Evolutionary conservation across 2,329 filamentous ascomycete genomes (phyloP), one percentile per base, ranked within the genome.

Genomic region (Xylariomycetidae sp.): DNA sequence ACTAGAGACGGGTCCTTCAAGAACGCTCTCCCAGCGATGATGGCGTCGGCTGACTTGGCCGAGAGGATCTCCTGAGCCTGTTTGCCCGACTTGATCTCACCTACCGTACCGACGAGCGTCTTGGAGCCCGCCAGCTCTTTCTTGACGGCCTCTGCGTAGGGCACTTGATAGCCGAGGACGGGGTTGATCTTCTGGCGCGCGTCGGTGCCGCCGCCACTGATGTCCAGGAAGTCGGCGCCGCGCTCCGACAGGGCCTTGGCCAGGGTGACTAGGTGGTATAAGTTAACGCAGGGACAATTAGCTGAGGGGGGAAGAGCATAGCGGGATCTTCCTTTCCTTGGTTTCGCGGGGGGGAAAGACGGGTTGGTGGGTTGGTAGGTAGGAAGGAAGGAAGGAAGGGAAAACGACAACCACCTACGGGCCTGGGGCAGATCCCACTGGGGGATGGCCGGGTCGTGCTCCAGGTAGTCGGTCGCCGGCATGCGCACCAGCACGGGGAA

Each of bases 381-480:
- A 23, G 20, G n/a, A n/a, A 8, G 20, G n/a, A 23, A 23, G n/a
- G 20, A n/a, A 23, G n/a, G n/a, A 23, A 23, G 20, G n/a, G 20
- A 23, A n/a, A 23, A 23, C 8, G n/a, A 23, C 8, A 23, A 23
- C 8, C 8, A 23, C 8, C n/a, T n/a, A n/a, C n/a, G n/a, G n/a
- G 27, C 79, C 34, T 90, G 71, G 12, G 77, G 70, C 3, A 76
- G 46, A 0, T 71, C 82, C 85, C 85, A 92, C 48, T 72, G 76
- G 44, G 79, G 72, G 9, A 67, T 61, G 14, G 67, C 56, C 1
- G 67, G 66, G 30, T 72, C 68, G 37, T 72, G 65, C 38, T 87
- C 79, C 0, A 89, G 68, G 81, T 82, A 88, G 50, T 90, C 85
- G 0, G 78, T 80, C 0, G 79, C 82, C n/a, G 74, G 80, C 44